phyloP scores from a whole-genome alignment of 768 basidiomycete species.

The Suillus tomentosus region DNA sequence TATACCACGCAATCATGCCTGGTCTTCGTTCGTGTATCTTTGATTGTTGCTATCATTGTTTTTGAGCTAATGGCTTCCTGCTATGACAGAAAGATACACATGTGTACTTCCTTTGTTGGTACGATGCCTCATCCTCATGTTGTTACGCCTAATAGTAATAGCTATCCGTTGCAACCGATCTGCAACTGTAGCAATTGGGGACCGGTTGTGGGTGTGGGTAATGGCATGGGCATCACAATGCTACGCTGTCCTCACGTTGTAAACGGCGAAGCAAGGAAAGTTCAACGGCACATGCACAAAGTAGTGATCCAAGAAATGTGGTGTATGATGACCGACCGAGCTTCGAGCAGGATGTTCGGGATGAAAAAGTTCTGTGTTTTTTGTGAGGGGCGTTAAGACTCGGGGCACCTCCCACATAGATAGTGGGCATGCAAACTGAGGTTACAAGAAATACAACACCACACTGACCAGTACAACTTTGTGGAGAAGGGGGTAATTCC shows the following conservation, averaged over 20 bases:
- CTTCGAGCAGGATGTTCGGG: not conserved
- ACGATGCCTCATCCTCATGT: not conserved
- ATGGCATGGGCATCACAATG: not conserved
- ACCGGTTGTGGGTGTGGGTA: not conserved
- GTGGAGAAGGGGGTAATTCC: not conserved
- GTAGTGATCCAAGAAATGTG: not conserved
- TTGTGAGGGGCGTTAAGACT: not conserved
- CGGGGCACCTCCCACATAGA: not conserved
- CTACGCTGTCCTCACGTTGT: not conserved
- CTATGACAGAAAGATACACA: not conserved
- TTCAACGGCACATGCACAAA: not conserved
- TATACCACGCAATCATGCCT: conserved; percentile 3
- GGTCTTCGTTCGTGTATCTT: conserved; percentile 11
- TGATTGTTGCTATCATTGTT: conserved; percentile 9
- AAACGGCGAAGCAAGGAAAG: not conserved
- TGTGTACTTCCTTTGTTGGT: not conserved
- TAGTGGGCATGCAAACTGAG: not conserved
- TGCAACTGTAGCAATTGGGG: too few species aligned
- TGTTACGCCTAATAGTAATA: not conserved
- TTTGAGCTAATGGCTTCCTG: not conserved
- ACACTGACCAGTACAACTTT: not conserved
- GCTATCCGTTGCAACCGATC: not conserved
- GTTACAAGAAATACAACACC: not conserved
- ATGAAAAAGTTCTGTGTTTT: not conserved
- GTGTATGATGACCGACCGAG: not conserved